A percentile compares a stretch with the other conserved stretches of the same genome.
These are phyloP conservation scores for Aspergillus chevalieri DNA, from an alignment of 2,329 filamentous ascomycete genomes.

Conservation along the genomic window DNA sequence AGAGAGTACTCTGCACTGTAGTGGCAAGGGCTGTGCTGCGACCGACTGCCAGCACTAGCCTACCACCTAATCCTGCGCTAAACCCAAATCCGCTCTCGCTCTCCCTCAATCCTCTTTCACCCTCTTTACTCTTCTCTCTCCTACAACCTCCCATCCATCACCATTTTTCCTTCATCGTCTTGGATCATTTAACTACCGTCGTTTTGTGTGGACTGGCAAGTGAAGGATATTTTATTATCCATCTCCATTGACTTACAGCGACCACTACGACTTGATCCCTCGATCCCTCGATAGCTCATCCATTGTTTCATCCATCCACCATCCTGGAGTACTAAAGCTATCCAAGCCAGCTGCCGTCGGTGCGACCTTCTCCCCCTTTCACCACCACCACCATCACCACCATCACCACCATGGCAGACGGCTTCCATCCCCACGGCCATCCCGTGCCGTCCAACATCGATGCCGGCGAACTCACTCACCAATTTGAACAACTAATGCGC, in stretches of 20 bases:
- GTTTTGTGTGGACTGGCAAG: background rate
- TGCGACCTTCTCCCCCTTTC: constrained; percentile 7
- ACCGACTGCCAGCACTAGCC: constrained; percentile 11
- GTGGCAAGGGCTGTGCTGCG: constrained; percentile 19
- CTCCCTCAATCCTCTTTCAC: background rate
- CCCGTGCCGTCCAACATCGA: constrained; percentile 48
- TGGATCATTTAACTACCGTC: background rate
- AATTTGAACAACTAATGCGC: constrained; percentile 81
- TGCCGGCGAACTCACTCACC: constrained; percentile 71
- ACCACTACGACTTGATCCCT: background rate
- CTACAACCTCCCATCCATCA: background rate
- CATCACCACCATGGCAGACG: constrained; percentile 33
- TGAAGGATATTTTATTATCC: background rate
- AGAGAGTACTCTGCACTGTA: too few relatives aligned
- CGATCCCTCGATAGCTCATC: background rate
- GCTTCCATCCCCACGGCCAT: constrained; percentile 26
- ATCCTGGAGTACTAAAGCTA: background rate
- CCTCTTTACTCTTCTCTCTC: constrained; percentile 3
- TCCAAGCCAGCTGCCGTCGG: constrained; percentile 14
- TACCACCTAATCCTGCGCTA: constrained; percentile 2
- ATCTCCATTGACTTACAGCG: too few relatives aligned
- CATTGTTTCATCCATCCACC: constrained; percentile 6
- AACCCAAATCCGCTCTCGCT: constrained; percentile 1
- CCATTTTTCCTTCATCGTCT: background rate
- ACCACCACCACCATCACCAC: background rate